phyloP scores from a whole-genome alignment of 176 grass and related monocot genomes.

The Bothriochloa decipiens region DNA sequence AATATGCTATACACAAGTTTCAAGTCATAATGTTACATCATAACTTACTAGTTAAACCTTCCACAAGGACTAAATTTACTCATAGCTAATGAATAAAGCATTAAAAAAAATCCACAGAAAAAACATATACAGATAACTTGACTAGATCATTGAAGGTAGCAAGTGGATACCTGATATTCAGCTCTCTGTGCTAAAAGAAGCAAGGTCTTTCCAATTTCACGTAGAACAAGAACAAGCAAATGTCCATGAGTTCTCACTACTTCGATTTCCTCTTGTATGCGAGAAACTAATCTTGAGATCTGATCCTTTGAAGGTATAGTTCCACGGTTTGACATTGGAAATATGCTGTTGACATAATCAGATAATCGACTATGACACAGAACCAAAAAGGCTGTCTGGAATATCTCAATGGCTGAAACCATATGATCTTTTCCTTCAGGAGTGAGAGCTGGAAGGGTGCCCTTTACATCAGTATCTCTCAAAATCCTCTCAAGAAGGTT shows the following conservation, averaged over 20 bases:
- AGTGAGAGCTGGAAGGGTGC: constrained; percentile 80
- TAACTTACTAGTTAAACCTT: background rate
- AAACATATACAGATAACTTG: constrained; percentile 29
- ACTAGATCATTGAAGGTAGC: constrained; percentile 9
- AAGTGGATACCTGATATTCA: constrained; percentile 85
- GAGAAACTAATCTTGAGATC: constrained; percentile 90
- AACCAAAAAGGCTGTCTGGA: constrained; percentile 82
- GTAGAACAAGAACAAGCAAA: constrained; percentile 81
- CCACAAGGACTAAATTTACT: constrained; percentile 9
- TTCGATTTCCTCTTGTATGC: constrained; percentile 98
- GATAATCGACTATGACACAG: constrained; percentile 87
- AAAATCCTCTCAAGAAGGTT: constrained; percentile 95
- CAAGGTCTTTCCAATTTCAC: constrained; percentile 86
- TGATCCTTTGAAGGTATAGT: constrained; percentile 97
- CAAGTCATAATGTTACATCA: constrained; percentile 14
- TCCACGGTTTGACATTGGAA: constrained; percentile 84
- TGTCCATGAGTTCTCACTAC: constrained; percentile 90
- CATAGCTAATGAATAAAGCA: constrained; percentile 3
- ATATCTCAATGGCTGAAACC: constrained; percentile 81
- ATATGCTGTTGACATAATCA: constrained; percentile 96
- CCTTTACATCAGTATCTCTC: constrained; percentile 91
- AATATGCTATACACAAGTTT: constrained; percentile 19
- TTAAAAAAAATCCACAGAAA: constrained; percentile 19
- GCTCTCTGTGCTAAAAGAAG: constrained; percentile 84
- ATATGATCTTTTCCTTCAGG: constrained; percentile 79